phyloP scores from a whole-genome alignment of 176 grass and related monocot species.

The Tuctoria greenei region DNA sequence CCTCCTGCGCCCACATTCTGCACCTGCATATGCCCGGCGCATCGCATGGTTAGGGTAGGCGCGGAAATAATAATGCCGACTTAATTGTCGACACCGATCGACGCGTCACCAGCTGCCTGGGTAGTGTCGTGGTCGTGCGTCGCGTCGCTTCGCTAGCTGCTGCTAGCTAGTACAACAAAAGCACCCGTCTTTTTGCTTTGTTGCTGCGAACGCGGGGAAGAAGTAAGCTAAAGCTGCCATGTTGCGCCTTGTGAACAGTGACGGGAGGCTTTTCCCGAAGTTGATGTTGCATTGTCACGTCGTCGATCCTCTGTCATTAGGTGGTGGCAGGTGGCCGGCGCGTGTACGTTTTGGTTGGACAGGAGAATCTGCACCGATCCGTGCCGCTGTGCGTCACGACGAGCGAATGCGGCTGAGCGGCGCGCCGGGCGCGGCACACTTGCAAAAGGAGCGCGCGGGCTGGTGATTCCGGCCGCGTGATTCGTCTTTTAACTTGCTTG shows the following conservation, averaged over 20 bases:
- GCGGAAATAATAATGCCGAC: background rate
- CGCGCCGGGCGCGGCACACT: background rate
- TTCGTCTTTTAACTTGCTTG: background rate
- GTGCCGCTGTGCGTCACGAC: too few species aligned
- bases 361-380: background rate
- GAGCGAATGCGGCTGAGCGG: background rate
- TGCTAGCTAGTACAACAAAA: background rate
- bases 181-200: background rate
- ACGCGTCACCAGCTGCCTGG: background rate
- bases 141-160: background rate
- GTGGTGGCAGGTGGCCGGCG: background rate
- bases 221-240: background rate
- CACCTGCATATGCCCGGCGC: background rate
- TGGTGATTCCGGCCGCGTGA: background rate
- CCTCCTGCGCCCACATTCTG: background rate
- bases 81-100: background rate
- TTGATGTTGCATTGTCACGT: background rate
- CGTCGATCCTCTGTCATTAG: background rate
- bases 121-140: background rate
- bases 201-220: background rate
- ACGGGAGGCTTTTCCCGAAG: background rate
- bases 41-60: conserved; percentile 12
- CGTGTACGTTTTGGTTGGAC: background rate
- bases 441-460: background rate
- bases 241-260: background rate